Base-by-base conservation (phyloP, 164 flowering plant genomes). In the Dillenia turbinata region DNA sequence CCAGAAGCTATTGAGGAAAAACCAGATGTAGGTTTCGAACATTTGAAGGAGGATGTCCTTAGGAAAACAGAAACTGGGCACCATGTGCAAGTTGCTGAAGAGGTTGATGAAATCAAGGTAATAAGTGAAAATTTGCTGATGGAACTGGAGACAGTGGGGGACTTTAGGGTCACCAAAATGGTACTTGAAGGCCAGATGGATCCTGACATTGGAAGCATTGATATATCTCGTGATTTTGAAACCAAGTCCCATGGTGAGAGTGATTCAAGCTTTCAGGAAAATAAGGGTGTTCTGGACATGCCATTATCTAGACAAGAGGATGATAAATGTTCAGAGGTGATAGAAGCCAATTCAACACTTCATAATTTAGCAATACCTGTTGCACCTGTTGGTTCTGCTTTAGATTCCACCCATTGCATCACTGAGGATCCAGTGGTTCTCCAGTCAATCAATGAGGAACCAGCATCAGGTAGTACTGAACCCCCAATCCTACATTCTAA, bases 121-220 rank as follows among this genome's bases (percentile, higher is more conserved):
- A 72, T 85, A 54, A 89, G 83, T 68, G 94, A 86, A 74, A 81
- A 49, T 12, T 62, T 87, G 15, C 71, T 89, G 63, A 62, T 72
- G 1, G 90, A 86, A 68, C 66, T 89, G 71, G 91, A 89, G 58
- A 68, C 76, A 9, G 83, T 83, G 71, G 94, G 97, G 55, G 93
- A 91, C 70, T 91, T 91, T 62, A 73, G 83, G 49, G 73, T 78
- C 56, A 64, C 67, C 17, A 79, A 78, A 58, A 54, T 52, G 49
- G 76, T 26, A 47, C 45, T 47, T 46, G 71, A 49, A 54, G 45
- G 63, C 8, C 44, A 54, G 10, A 58, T 47, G 45, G 58, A 3
- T 56, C 46, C 49, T 26, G 63, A 46, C 52, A 55, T 8, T 17
- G 54, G 19, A 15, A 52, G 44, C 54, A 52, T 59, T 59, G 24